Evolutionary conservation across 768 basidiomycete genomes (phyloP), one percentile per base, ranked within the genome.

Genomic region (Plicaturopsis crispa): DNA sequence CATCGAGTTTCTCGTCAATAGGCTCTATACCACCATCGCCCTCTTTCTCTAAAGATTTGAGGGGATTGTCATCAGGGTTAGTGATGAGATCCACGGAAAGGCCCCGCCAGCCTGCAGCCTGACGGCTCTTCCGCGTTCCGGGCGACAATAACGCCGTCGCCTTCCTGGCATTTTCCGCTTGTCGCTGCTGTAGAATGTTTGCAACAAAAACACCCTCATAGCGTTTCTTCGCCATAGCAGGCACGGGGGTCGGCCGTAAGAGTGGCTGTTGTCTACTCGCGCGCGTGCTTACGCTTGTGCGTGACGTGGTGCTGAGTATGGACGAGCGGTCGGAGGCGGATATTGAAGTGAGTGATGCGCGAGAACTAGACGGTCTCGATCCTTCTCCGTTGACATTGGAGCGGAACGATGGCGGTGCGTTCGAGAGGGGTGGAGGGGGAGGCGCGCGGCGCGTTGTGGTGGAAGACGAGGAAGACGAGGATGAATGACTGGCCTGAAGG

Each of bases 31-130:
- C 46, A 33, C 46, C 48, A 21, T 52, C 43, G 22, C 24, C 40
- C 23, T 40, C 40, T 36, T 47, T 47, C 13, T 35, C 38, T 12
- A 10, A n/a, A 3, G 21, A 24, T 3, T 35, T 46, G 17, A 49
- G 41, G 20, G 38, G 41, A 36, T 57, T 53, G 24, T 62, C 65
- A 23, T 66, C 67, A 2, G 61, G 56, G 40, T 59, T 65, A 8
- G 72, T 70, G 37, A 78, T 75, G 37, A 80, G 56, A 52, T 85
- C 84, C 20, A 84, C 73, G 1, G 81, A 82, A 28, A 81, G 52
- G 6, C 77, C 83, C 31, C 82, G 65, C 85, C 85, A 89, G 3
- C 85, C 85, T 3, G 73, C 75, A 1, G 81, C 78, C 40, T 77
- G 72, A 40, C 78, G 56, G 28, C 51, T 52, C 31, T 72, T 68